Percentiles rank a stretch among this genome's conserved stretches.
These are phyloP conservation scores for Clavispora santaluciae DNA, from an alignment of 805 yeast genomes.

Conservation along the genomic window DNA sequence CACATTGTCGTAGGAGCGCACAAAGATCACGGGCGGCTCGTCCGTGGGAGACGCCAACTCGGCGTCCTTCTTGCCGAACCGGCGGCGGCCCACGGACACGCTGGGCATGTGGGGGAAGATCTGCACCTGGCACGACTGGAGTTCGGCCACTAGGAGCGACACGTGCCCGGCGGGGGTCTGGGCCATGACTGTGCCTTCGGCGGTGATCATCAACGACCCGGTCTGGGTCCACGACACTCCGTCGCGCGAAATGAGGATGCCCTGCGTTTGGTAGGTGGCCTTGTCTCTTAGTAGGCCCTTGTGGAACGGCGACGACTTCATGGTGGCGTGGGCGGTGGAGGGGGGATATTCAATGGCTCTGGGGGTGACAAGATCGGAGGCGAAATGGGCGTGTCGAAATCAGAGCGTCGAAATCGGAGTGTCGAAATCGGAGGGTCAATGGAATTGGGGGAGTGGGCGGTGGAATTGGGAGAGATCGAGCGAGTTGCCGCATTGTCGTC, in stretches of 20 bases:
- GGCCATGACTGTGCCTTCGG: conserved; percentile 31
- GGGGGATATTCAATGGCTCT: background rate
- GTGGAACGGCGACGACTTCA: conserved; percentile 20
- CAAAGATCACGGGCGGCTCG: conserved; percentile 36
- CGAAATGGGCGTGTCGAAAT: no score
- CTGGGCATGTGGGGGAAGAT: conserved; percentile 22
- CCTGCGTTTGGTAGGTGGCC: conserved; percentile 30
- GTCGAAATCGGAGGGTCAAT: no score
- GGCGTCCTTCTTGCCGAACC: conserved; percentile 6
- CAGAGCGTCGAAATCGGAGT: no score
- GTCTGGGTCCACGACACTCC: conserved; percentile 32
- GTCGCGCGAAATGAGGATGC: conserved; percentile 35
- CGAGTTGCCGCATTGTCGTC: background rate
- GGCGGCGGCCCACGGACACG: conserved; percentile 4
- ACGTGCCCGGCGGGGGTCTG: conserved; percentile 26
- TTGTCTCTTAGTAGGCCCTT: conserved; percentile 28
- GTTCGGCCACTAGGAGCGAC: conserved; percentile 26
- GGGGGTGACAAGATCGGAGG: no score
- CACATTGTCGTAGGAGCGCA: conserved; percentile 37
- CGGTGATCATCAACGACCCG: conserved; percentile 25
- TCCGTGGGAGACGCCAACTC: conserved; percentile 8
- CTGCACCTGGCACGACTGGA: conserved; percentile 39
- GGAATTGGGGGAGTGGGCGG: background rate
- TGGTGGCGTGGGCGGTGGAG: background rate
- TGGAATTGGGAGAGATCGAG: background rate